phyloP scores from a whole-genome alignment of 345 rosid genomes.

The Sisymbrium irio region DNA sequence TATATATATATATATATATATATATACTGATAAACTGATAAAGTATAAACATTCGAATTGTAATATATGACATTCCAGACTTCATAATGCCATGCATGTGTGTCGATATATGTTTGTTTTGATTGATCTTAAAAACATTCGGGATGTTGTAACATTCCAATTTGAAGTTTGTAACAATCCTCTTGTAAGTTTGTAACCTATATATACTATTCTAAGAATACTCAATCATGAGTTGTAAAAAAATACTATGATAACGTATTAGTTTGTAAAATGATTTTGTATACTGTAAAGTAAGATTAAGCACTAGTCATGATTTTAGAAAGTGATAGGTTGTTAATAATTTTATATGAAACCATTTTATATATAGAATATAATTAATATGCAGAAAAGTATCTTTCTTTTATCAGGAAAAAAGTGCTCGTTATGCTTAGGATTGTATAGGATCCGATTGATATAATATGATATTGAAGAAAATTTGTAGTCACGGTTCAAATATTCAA shows the following conservation, averaged over 20 bases:
- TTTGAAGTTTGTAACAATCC: too few relatives aligned
- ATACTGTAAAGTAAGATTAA: constrained; percentile 14
- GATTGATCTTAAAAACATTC: neutral
- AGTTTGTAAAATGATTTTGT: neutral
- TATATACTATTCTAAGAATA: neutral
- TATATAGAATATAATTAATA: neutral
- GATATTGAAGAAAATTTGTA: neutral
- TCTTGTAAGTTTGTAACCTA: neutral
- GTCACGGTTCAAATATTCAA: neutral
- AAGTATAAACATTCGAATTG: neutral
- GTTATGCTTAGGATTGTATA: neutral
- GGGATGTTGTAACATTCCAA: neutral
- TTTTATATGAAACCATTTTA: neutral
- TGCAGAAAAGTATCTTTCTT: neutral
- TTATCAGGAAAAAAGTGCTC: too few relatives aligned
- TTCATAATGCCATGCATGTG: neutral
- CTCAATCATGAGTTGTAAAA: neutral
- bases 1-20: neutral
- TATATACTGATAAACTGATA: neutral
- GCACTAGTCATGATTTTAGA: constrained; percentile 12
- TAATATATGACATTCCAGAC: neutral
- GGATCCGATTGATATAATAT: neutral
- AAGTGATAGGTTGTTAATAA: constrained; percentile 8
- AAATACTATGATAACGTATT: neutral
- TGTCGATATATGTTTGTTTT: neutral